Percentiles rank a stretch among this genome's conserved stretches.
Evolutionary conservation across 306 rosid species (phyloP).

Genomic region (cucumber (Cucumis sativus)): DNA sequence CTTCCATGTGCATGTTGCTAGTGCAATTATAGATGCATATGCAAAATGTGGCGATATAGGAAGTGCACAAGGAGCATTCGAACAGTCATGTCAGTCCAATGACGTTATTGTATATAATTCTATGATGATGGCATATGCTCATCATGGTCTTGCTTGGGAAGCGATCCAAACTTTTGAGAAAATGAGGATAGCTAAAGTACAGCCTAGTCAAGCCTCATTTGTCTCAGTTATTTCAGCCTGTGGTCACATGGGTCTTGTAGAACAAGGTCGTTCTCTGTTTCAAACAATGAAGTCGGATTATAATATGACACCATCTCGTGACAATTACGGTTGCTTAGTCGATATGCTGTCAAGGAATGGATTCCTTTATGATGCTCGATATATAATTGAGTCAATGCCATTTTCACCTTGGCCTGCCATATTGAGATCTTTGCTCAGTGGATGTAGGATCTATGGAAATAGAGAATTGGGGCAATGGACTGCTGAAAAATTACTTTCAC

Average conservation of each 20-base stretch:
- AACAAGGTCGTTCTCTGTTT: slow-evolving; percentile 26
- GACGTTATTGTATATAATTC: slow-evolving; percentile 39
- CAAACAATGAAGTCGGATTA: slow-evolving; percentile 19
- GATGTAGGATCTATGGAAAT: slow-evolving; percentile 42
- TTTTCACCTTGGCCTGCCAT: slow-evolving; percentile 48
- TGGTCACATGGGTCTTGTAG: slow-evolving; percentile 34
- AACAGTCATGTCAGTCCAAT: slow-evolving; percentile 12
- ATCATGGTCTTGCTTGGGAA: slow-evolving; percentile 31
- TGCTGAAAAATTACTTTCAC: slow-evolving; percentile 22
- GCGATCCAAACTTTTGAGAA: slow-evolving; percentile 31
- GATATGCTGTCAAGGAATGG: slow-evolving; percentile 46
- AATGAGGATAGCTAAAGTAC: slow-evolving; percentile 26
- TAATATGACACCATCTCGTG: slow-evolving; percentile 26
- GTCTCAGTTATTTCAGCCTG: slow-evolving; percentile 42
- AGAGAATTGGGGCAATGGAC: slow-evolving; percentile 39
- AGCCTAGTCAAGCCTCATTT: slow-evolving; percentile 43
- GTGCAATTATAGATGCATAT: slow-evolving; percentile 47
- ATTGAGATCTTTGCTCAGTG: slow-evolving; percentile 42
- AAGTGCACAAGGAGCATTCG: slow-evolving; percentile 22
- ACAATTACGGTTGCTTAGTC: slow-evolving; percentile 37
- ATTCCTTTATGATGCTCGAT: slow-evolving; percentile 30
- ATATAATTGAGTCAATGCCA: slow-evolving; percentile 34
- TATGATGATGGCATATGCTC: slow-evolving; percentile 44
- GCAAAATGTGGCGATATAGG: slow-evolving; percentile 45
- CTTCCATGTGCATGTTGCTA: slow-evolving; percentile 26